Base-by-base conservation (phyloP, 2,329 filamentous ascomycete genomes). In the Xylaria sp. region DNA sequence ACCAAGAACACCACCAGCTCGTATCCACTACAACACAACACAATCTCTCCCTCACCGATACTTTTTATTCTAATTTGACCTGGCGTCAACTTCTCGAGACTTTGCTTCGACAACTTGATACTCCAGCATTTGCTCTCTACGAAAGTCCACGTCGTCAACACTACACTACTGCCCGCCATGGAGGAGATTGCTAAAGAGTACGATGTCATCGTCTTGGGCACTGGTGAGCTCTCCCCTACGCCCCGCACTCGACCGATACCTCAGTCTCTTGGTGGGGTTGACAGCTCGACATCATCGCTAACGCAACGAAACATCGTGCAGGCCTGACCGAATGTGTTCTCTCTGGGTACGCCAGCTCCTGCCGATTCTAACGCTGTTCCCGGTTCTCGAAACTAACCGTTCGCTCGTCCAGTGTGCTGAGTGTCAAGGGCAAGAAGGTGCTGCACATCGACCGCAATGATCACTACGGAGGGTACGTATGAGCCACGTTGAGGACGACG, bases 291-390 rank as follows among this genome's bases (percentile, higher is more conserved):
- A 59, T 52, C n/a, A 43, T 46, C 44, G n/a, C n/a, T 54, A 49
- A 63, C 50, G 49, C 43, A 69, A 74, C 75, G 73, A 74, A 70
- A 72, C 69, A 64, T 66, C 54, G 38, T 56, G 42, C 69, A 96
- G 93, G 94, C 72, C 78, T 99, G 84, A 97, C 93, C 62, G 94
- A 99, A 86, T 99, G 94, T 79, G 94, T 99, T 72, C 90, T 99
- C 67, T 97, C 93, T 73, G 94, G 93, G 92, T 96, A 89, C 72
- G 79, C 60, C 8, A 34, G 11, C 29, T 34, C 9, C 16, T 34
- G 29, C 29, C 29, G 29, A 34, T 13, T 34, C 11, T 34, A 34
- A 11, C 11, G 16, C 29, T 26, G 24, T 26, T 26, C 24, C 9
- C 24, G 24, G 24, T 7, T 11, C 29, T 7, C 11, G 29, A 34